phyloP scores from a whole-genome alignment of 805 yeast genomes.

The Vanderwaltozyma polyspora region DNA sequence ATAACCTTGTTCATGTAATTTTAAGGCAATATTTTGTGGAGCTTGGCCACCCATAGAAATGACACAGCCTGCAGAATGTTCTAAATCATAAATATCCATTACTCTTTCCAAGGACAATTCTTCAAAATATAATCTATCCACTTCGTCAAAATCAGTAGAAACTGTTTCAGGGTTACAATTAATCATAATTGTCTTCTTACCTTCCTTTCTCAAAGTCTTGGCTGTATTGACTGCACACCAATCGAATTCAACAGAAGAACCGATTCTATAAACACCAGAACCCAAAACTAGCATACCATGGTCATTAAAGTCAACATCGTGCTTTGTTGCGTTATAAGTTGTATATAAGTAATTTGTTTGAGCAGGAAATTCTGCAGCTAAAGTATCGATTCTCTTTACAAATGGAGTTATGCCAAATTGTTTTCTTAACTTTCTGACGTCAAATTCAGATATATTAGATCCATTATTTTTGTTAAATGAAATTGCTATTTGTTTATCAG shows the following conservation, averaged over 20 bases:
- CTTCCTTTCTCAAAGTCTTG: conserved; percentile 78
- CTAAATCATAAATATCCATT: conserved; percentile 92
- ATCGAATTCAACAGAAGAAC: conserved; percentile 96
- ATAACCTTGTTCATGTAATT: conserved; percentile 71
- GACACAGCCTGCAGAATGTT: conserved; percentile 79
- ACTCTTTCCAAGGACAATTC: conserved; percentile 93
- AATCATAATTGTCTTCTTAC: conserved; percentile 87
- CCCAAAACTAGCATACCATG: conserved; percentile 91
- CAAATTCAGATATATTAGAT: conserved; percentile 46
- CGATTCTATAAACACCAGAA: conserved; percentile 98
- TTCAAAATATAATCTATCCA: conserved; percentile 92
- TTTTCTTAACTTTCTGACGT: conserved; percentile 75
- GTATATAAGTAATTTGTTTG: conserved; percentile 86
- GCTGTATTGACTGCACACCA: conserved; percentile 99
- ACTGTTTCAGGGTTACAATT: conserved; percentile 98
- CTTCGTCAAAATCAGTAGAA: conserved; percentile 96
- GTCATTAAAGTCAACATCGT: conserved; percentile 78
- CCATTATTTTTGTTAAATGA: conserved; percentile 44
- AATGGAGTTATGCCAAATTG: conserved; percentile 80
- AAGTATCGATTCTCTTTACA: conserved; percentile 95
- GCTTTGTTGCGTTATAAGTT: conserved; percentile 83
- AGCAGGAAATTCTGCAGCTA: conserved; percentile 98
- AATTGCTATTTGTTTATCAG: conserved; percentile 83
- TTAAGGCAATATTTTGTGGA: conserved; percentile 92
- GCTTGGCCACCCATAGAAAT: conserved; percentile 97